phyloP scores from a whole-genome alignment of 2,329 filamentous ascomycete species.

The Pseudocercospora pini-densiflorae region DNA sequence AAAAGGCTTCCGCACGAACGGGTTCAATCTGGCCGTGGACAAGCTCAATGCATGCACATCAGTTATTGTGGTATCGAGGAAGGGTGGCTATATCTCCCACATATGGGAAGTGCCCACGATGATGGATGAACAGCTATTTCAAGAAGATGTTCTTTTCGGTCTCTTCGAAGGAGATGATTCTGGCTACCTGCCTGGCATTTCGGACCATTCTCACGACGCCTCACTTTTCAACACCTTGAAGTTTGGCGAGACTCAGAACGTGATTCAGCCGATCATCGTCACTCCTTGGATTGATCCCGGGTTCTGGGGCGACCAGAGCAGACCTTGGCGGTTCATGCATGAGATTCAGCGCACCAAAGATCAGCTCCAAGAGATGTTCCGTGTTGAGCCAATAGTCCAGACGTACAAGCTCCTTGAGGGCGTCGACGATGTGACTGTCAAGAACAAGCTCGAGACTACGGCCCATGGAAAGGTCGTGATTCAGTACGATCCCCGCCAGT shows the following conservation, averaged over 20 bases:
- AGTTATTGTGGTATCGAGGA: conserved; percentile 12
- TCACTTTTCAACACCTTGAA: conserved; percentile 15
- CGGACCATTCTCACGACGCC: conserved; percentile 2
- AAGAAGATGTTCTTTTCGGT: conserved; percentile 12
- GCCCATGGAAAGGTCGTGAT: conserved; percentile 18
- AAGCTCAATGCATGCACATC: conserved; percentile 17
- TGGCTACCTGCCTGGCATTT: conserved; percentile 14
- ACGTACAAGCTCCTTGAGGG: not conserved
- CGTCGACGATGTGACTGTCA: not conserved
- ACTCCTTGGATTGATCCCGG: conserved; percentile 11
- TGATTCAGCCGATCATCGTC: conserved; percentile 16
- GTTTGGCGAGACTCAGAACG: conserved; percentile 15
- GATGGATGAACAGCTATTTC: not conserved
- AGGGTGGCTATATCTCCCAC: conserved; percentile 16
- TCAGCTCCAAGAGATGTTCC: not conserved
- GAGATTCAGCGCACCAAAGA: conserved; percentile 5
- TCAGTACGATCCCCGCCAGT: conserved; percentile 15
- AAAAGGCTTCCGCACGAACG: not conserved
- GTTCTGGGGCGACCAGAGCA: not conserved
- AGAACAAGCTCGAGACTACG: not conserved
- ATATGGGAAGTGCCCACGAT: conserved; percentile 17
- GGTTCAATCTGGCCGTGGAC: conserved; percentile 13
- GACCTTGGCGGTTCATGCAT: conserved; percentile 6
- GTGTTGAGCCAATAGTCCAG: not conserved
- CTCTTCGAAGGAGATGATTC: conserved; percentile 19